phyloP scores from a whole-genome alignment of 2,329 filamentous ascomycete species.

The Seiridium cupressi region DNA sequence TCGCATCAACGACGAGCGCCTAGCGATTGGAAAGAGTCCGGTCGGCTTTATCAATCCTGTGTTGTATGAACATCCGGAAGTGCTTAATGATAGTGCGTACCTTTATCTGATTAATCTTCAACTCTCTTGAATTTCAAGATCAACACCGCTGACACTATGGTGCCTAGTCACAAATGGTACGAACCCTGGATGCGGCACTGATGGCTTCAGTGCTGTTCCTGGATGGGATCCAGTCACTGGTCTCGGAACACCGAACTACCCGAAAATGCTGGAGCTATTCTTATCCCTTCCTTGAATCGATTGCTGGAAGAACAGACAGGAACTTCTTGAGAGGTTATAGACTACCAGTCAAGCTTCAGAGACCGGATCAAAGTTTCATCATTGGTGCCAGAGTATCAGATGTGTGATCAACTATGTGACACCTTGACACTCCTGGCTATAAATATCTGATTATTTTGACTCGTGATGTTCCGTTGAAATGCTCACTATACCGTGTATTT shows the following conservation, averaged over 20 bases:
- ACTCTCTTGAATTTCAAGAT: no score
- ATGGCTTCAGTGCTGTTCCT: constrained; percentile 35
- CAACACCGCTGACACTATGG: constrained; percentile 14
- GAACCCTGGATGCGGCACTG: constrained; percentile 29
- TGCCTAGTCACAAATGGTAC: constrained; percentile 25
- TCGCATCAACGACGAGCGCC: constrained; percentile 44
- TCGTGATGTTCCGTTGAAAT: no score
- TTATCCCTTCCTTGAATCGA: constrained; percentile 18
- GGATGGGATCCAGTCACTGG: constrained; percentile 33
- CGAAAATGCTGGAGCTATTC: constrained; percentile 23
- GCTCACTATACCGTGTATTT: no score
- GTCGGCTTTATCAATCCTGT: constrained; percentile 49
- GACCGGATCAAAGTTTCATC: no score
- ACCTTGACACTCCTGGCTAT: no score
- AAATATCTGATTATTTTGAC: no score
- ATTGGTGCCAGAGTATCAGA: no score
- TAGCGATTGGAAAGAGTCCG: constrained; percentile 37
- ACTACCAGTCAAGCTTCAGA: no score
- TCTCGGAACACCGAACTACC: constrained; percentile 22
- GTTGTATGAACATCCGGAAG: constrained; percentile 37
- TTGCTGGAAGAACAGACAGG: neutral
- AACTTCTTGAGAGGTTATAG: no score
- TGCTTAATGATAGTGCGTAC: constrained; percentile 23
- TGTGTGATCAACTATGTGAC: no score
- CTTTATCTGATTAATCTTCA: neutral